These are phyloP conservation scores for Gossypium davidsonii DNA, from an alignment of 441 rosid species.

Conservation along the genomic window DNA sequence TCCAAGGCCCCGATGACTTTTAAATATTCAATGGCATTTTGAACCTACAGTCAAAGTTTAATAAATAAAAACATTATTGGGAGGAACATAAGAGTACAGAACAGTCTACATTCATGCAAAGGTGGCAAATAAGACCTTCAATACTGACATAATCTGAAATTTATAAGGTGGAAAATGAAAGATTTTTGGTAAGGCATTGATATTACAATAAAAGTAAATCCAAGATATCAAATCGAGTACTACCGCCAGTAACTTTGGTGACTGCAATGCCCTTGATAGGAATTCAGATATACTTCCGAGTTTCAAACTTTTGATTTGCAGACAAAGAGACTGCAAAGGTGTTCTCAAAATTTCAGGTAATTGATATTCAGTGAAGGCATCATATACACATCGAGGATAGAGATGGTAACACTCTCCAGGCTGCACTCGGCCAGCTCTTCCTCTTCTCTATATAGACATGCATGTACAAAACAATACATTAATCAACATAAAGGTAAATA, in stretches of 20 bases:
- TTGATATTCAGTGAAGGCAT: conserved; percentile 79
- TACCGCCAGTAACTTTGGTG: conserved; percentile 84
- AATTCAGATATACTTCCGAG: conserved; percentile 80
- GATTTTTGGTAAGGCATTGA: not conserved
- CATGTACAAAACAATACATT: not conserved
- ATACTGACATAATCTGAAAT: not conserved
- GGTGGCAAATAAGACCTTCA: not conserved
- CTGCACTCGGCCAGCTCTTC: conserved; percentile 91
- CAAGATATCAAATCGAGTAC: conserved; percentile 9
- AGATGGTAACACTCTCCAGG: conserved; percentile 89
- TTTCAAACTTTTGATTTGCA: conserved; percentile 83
- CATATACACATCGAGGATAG: conserved; percentile 78
- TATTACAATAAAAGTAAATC: not conserved
- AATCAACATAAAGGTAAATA: not conserved
- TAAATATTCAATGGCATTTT: conserved; percentile 82
- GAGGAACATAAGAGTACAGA: not conserved
- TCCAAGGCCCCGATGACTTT: conserved; percentile 84
- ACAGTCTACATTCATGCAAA: not conserved
- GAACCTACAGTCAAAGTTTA: conserved; percentile 42
- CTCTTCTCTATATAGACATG: conserved; percentile 60
- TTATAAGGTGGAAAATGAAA: not conserved
- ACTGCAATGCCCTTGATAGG: conserved; percentile 78
- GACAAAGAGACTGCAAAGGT: conserved; percentile 82
- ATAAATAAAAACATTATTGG: not conserved
- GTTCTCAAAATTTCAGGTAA: conserved; percentile 93